Evolutionary conservation across 805 yeast species (phyloP), one percentile per base, ranked within the genome.

Genomic region (Zygoascus flipseniorum): DNA sequence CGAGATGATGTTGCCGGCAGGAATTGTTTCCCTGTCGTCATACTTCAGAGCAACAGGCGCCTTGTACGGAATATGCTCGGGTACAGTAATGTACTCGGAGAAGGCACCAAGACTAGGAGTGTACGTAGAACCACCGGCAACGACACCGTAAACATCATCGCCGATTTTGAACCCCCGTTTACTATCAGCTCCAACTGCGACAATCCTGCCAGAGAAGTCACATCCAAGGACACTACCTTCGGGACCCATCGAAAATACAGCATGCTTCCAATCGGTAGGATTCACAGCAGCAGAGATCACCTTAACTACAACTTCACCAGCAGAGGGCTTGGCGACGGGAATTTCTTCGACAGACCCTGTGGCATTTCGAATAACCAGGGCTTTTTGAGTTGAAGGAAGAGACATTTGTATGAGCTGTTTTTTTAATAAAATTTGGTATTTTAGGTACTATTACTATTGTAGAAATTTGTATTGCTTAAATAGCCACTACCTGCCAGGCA

Each of bases 261-360:
- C 62, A 60, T 83, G 86, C 61, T 82, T 82, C 84, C 85, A 83
- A 62, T 85, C 90, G 6, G 85, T 79, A 45, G 89, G 89, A 61
- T 85, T 85, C 43, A 76, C 73, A 1, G 85, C 87, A 51, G 66
- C 76, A 6, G 86, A 80, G 20, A 66, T 65, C 4, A 79, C 72
- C 62, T 79, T 75, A 52, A 85, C 65, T 14, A 82, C 64, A 13
- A 82, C 61, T 54, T 75, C 70, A 26, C 62, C 64, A 31, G 64
- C 67, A 10, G 41, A 19, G 37, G 28, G 19, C 5, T 16, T 41
- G n/a, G 49, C 44, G 13, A 52, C 43, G 26, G 55, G 49, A 31
- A 52, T 37, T 23, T 50, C 58, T 48, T 63, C 56, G 13, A 62
- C 56, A 11, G 61, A 63, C 9, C 67, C 69, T 5, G 58, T 60